Percentiles rank a stretch among this genome's conserved stretches.
Evolutionary conservation across 73 alveolate species (phyloP).

Genomic region (Tetrahymena malaccensis): DNA sequence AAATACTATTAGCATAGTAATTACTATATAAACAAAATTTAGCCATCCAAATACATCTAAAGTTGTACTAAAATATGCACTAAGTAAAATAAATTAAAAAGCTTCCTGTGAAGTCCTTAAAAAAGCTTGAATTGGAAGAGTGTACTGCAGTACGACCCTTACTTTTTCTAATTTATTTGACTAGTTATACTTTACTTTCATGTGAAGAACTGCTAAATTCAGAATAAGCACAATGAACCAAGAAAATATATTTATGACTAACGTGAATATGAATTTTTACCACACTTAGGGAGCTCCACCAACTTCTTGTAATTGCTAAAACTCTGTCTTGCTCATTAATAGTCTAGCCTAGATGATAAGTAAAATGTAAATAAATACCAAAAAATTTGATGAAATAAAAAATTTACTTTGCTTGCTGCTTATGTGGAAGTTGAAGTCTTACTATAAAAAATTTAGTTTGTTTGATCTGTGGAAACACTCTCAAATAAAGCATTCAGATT

Average conservation of each 20-base stretch:
- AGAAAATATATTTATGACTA: neutral
- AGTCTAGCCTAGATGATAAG: neutral
- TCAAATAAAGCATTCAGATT: neutral
- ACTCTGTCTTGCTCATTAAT: neutral
- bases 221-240: neutral
- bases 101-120: neutral
- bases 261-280: neutral
- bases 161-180: neutral
- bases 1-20: neutral
- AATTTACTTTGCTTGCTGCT: neutral
- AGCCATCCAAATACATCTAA: neutral
- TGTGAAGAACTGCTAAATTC: neutral
- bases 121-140: neutral
- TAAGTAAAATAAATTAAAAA: neutral
- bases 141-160: neutral
- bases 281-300: neutral
- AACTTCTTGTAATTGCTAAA: neutral
- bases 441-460: neutral
- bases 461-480: neutral
- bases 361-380: neutral
- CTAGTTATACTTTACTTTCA: neutral
- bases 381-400: neutral
- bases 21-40: neutral
- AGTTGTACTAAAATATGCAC: neutral
- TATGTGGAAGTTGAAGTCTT: neutral